Evolutionary conservation across 2,329 filamentous ascomycete genomes (phyloP).

Genomic region (Penicillium psychrosexuale): DNA sequence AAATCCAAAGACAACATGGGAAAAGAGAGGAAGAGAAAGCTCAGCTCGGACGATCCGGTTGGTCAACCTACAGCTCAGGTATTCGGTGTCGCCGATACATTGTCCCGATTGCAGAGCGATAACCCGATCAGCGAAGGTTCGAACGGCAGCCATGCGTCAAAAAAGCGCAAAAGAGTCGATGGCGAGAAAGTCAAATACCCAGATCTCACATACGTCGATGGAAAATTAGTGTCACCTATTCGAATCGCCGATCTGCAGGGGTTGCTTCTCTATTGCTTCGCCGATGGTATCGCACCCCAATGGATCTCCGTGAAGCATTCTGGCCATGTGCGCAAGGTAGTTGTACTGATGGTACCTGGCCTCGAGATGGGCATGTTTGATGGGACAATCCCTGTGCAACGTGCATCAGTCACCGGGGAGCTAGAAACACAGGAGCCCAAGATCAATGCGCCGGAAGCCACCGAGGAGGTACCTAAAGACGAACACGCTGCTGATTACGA

Average conservation of each 20-base stretch:
- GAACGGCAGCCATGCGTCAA: constrained; percentile 13
- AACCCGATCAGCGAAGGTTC: constrained; percentile 5
- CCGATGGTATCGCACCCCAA: constrained; percentile 60
- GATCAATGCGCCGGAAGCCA: constrained; percentile 11
- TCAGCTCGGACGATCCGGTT: constrained; percentile 26
- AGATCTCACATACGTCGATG: constrained; percentile 52
- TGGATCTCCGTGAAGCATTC: constrained; percentile 61
- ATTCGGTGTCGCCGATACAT: constrained; percentile 33
- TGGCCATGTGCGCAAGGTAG: constrained; percentile 65
- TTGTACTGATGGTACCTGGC: constrained; percentile 87
- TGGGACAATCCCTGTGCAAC: constrained; percentile 48
- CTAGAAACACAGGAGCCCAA: constrained; percentile 15
- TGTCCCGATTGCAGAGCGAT: constrained; percentile 30
- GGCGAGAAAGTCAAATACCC: constrained; percentile 51
- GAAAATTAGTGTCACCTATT: constrained; percentile 54
- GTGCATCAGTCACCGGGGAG: constrained; percentile 15
- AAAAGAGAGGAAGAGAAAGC: constrained; percentile 35
- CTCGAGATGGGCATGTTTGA: constrained; percentile 89
- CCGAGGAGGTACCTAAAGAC: constrained; percentile 19
- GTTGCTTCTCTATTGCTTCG: constrained; percentile 59
- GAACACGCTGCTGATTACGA: constrained; percentile 32
- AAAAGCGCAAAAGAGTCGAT: constrained; percentile 32
- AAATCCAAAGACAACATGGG: constrained; percentile 20
- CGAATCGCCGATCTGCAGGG: constrained; percentile 59
- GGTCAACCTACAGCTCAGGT: constrained; percentile 16